Evolutionary conservation across 345 rosid species (phyloP).

Genomic region (Eucalyptus shirleyi): DNA sequence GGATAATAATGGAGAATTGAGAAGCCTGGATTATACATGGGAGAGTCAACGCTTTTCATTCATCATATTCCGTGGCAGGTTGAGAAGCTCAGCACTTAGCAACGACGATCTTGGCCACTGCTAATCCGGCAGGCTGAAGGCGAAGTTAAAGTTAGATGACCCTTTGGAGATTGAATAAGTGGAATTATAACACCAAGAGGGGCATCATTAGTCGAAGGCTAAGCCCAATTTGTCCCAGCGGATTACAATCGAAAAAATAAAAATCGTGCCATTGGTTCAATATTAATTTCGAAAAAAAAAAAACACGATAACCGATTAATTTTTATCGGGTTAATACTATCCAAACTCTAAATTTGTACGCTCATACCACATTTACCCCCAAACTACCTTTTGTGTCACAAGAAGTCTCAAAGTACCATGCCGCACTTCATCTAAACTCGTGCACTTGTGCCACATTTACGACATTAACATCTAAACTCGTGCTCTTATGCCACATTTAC

Average conservation of each 20-base stretch:
- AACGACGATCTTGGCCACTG: neutral
- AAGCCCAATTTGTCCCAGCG: neutral
- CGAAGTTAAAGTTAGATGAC: neutral
- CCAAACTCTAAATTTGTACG: no score
- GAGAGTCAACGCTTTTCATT: neutral
- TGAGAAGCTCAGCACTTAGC: neutral
- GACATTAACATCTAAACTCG: no score
- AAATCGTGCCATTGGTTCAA: neutral
- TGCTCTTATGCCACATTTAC: rapidly evolving
- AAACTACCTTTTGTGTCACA: rapidly evolving
- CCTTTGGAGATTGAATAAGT: neutral
- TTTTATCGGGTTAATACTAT: no score
- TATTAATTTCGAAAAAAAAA: neutral
- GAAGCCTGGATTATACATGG: neutral
- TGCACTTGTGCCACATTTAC: rapidly evolving
- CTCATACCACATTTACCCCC: no score
- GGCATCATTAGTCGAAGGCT: neutral
- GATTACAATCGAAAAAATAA: neutral
- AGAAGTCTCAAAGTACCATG: no score
- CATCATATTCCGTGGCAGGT: neutral
- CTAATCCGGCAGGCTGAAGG: neutral
- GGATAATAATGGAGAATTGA: neutral
- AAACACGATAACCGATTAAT: neutral
- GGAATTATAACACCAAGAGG: neutral
- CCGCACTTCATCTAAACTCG: no score